A percentile compares a stretch with the other conserved stretches of the same genome.
These are phyloP conservation scores for Moniliophthora roreri DNA, from an alignment of 1,284 basidiomycete species.

Conservation along the genomic window DNA sequence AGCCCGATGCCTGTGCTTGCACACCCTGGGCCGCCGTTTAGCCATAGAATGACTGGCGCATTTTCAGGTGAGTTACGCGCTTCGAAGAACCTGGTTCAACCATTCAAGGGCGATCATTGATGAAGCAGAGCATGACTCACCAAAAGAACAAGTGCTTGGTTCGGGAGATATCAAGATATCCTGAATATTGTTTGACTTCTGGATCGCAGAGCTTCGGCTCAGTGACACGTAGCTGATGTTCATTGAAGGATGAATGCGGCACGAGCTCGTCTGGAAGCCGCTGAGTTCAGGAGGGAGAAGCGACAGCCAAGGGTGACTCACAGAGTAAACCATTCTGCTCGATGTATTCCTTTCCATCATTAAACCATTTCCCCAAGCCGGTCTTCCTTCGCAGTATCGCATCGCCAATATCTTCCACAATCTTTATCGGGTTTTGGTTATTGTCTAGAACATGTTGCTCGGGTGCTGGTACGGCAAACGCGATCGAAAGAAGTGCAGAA, in stretches of 20 bases:
- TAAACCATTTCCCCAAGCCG: conserved; percentile 53
- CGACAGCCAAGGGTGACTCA: conserved; percentile 32
- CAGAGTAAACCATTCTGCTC: conserved; percentile 63
- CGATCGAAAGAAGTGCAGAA: conserved; percentile 18
- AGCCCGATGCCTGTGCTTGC: conserved; percentile 77
- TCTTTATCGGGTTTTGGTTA: neutral
- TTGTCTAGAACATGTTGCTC: conserved; percentile 15
- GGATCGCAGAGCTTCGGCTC: conserved; percentile 81
- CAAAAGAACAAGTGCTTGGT: conserved; percentile 90
- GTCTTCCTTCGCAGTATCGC: conserved; percentile 36
- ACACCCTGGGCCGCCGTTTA: conserved; percentile 85
- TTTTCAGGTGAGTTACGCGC: conserved; percentile 68
- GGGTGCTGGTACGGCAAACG: conserved; percentile 20
- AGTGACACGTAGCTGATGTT: conserved; percentile 72
- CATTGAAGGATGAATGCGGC: conserved; percentile 64
- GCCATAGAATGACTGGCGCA: conserved; percentile 86
- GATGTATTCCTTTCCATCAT: conserved; percentile 63
- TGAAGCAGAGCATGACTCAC: conserved; percentile 36
- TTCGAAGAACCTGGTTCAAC: conserved; percentile 91
- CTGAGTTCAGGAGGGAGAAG: conserved; percentile 7
- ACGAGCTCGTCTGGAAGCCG: conserved; percentile 76
- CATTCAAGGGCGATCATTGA: conserved; percentile 27
- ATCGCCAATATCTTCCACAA: too few relatives aligned
- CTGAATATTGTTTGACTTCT: conserved; percentile 82
- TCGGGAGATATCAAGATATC: conserved; percentile 86